Evolutionary conservation across 1,139 yeast species (phyloP).

Genomic region (Spathaspora sp.): DNA sequence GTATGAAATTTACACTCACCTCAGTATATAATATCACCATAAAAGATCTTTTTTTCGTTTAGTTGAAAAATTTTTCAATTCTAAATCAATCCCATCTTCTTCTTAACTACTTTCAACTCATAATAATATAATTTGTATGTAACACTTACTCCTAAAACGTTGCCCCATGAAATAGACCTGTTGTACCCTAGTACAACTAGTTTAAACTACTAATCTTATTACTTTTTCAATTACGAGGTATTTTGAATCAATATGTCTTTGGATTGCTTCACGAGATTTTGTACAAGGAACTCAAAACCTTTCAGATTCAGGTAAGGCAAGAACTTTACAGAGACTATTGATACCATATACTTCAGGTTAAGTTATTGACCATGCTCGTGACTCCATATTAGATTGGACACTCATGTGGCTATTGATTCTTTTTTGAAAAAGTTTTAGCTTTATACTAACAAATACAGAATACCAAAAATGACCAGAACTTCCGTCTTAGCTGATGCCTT

Average conservation of each 20-base stretch:
- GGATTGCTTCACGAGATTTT: constrained; percentile 8
- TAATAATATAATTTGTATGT: constrained; percentile 4
- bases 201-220: not conserved
- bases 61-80: not conserved
- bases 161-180: constrained; percentile 4
- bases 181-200: not conserved
- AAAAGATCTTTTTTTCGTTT: not conserved
- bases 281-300: not conserved
- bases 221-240: constrained; percentile 4
- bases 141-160: not conserved
- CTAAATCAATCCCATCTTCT: not conserved
- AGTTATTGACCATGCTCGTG: constrained; percentile 26
- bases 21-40: not conserved
- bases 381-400: constrained; percentile 33
- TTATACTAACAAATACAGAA: constrained; percentile 12
- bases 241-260: constrained; percentile 12
- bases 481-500: constrained; percentile 99
- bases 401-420: constrained; percentile 32
- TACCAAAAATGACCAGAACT: constrained; percentile 83
- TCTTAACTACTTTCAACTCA: not conserved
- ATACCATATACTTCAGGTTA: constrained; percentile 22
- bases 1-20: not conserved
- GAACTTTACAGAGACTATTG: constrained; percentile 22
- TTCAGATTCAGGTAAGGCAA: constrained; percentile 6
- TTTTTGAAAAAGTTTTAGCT: constrained; percentile 3